Percentiles rank a stretch among this genome's conserved stretches.
Conservation (phyloP, 108 stramenopile genomes). For the Nannochloropsis granulata region DNA sequence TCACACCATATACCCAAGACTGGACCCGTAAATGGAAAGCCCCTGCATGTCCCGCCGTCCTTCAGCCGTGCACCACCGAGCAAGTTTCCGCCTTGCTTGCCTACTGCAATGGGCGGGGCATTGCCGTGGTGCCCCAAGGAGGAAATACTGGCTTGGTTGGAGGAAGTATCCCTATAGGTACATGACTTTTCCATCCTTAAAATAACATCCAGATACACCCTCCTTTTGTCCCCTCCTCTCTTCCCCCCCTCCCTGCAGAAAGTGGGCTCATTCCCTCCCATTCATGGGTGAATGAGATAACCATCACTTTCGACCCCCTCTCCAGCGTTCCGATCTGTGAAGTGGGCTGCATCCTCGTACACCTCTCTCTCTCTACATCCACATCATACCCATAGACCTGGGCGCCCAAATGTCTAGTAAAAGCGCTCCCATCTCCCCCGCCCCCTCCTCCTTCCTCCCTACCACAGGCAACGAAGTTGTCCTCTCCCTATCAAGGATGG, state of each 20-base stretch:
- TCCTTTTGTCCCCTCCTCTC: too few relatives aligned
- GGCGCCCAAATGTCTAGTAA: slow-evolving; percentile 84
- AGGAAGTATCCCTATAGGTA: slow-evolving; percentile 52
- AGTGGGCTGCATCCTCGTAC: slow-evolving; percentile 74
- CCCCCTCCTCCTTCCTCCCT: too few relatives aligned
- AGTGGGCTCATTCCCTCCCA: slow-evolving; percentile 64
- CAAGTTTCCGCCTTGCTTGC: slow-evolving; percentile 59
- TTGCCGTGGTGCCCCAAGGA: slow-evolving; percentile 77
- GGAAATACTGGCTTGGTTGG: slow-evolving; percentile 94
- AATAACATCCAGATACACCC: too few relatives aligned
- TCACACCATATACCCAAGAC: neutral
- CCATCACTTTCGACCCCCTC: slow-evolving; percentile 42
- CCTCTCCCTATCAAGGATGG: slow-evolving; percentile 58
- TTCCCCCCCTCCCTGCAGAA: neutral
- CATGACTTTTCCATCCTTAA: too few relatives aligned
- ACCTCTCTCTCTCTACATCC: slow-evolving; percentile 50
- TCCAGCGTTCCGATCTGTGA: slow-evolving; percentile 62
- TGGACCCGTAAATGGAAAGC: neutral
- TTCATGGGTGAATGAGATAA: slow-evolving; percentile 53
- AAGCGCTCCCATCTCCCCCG: too few relatives aligned
- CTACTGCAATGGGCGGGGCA: slow-evolving; percentile 53
- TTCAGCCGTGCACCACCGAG: slow-evolving; percentile 33
- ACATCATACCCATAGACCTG: slow-evolving; percentile 74
- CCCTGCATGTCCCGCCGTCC: slow-evolving; percentile 8
- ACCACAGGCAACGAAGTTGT: slow-evolving; percentile 52